Evolutionary conservation across 2,329 filamentous ascomycete species (phyloP).

Genomic region (Parasarocladium wereldwijsianum): DNA sequence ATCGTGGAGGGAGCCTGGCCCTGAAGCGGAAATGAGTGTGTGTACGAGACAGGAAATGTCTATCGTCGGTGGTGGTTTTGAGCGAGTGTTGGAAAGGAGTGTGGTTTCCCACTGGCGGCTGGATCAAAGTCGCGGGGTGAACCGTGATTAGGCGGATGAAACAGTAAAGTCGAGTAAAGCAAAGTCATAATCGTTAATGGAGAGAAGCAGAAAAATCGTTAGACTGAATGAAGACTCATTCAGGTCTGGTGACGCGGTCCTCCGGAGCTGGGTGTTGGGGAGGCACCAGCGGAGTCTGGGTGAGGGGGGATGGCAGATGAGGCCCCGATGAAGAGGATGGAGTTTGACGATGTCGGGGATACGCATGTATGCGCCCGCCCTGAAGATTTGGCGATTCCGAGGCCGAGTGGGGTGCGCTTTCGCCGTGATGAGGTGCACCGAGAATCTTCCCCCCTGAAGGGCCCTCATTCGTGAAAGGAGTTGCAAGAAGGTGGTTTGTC

Average conservation of each 20-base stretch:
- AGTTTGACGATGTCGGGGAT: conserved; percentile 24
- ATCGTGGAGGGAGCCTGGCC: conserved; percentile 1
- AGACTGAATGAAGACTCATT: conserved; percentile 15
- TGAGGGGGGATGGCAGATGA: conserved; percentile 20
- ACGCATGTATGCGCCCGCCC: too few relatives aligned
- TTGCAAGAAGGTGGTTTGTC: conserved; percentile 28
- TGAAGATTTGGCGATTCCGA: too few relatives aligned
- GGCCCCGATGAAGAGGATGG: conserved; percentile 19
- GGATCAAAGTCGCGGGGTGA: background rate
- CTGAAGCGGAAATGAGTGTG: background rate
- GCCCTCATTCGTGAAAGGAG: conserved; percentile 19
- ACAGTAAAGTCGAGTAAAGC: conserved; percentile 13
- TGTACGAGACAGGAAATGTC: too few relatives aligned
- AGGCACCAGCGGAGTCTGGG: conserved; percentile 17
- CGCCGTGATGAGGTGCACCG: too few relatives aligned
- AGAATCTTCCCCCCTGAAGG: too few relatives aligned
- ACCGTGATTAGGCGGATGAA: too few relatives aligned
- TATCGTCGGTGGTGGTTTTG: background rate
- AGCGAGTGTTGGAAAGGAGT: background rate
- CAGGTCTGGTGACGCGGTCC: conserved; percentile 17
- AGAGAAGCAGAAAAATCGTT: background rate
- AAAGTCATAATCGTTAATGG: conserved; percentile 20
- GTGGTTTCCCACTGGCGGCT: background rate
- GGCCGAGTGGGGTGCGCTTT: too few relatives aligned
- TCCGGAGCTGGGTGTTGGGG: too few relatives aligned